A percentile compares a stretch with the other conserved stretches of the same genome.
phyloP scores from a whole-genome alignment of 2,329 filamentous ascomycete species.

The Sordariomycetes sp. region DNA sequence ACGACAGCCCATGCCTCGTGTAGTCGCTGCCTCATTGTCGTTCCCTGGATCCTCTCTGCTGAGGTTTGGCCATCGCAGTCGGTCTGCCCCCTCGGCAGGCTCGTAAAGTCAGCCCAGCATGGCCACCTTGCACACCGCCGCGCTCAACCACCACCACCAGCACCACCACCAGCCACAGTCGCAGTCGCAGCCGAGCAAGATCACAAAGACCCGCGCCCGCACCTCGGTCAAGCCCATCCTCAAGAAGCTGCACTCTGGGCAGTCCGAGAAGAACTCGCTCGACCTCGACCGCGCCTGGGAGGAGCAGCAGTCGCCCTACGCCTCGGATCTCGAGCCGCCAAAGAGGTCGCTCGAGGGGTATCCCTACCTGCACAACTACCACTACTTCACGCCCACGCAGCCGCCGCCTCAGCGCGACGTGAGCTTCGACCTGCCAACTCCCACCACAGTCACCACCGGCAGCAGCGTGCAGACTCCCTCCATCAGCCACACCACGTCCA shows the following conservation, averaged over 20 bases:
- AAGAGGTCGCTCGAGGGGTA: conserved; percentile 4
- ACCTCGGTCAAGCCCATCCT: conserved; percentile 51
- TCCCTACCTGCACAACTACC: conserved; percentile 4
- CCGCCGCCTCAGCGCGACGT: conserved; percentile 26
- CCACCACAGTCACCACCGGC: conserved; percentile 4
- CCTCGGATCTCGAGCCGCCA: conserved; percentile 15
- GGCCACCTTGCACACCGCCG: conserved; percentile 7
- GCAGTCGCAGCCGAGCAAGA: background rate
- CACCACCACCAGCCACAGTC: no score
- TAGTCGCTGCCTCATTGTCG: no score
- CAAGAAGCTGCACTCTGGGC: conserved; percentile 40
- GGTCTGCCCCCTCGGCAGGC: no score
- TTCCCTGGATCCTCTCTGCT: no score
- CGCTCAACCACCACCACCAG: conserved; percentile 17
- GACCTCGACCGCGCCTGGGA: conserved; percentile 53
- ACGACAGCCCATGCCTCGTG: no score
- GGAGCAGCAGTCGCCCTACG: conserved; percentile 31
- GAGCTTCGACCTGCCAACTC: conserved; percentile 32
- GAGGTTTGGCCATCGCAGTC: no score
- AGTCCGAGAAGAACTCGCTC: conserved; percentile 53
- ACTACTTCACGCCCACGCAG: background rate
- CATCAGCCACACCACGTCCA: background rate
- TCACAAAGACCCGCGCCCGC: conserved; percentile 36
- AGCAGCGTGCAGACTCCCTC: conserved; percentile 15
- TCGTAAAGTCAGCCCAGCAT: no score